phyloP scores from a whole-genome alignment of 1,284 basidiomycete species.

The Paramarasmius palmivorus region DNA sequence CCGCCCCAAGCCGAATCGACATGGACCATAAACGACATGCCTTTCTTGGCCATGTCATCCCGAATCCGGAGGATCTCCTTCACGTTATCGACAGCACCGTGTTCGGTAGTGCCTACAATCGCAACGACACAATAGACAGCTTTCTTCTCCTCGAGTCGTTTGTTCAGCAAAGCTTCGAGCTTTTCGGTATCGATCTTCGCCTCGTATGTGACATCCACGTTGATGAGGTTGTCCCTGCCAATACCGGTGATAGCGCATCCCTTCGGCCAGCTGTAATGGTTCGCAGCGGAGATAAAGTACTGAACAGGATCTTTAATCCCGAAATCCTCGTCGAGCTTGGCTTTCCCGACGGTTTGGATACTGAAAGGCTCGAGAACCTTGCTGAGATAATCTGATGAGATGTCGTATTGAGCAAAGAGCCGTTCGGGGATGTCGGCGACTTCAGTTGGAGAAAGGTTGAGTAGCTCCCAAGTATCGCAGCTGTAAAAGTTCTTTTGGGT shows the following conservation, averaged over 20 bases:
- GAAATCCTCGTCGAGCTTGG: neutral
- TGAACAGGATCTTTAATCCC: neutral
- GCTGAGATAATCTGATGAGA: slow-evolving; percentile 26
- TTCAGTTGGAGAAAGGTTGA: slow-evolving; percentile 25
- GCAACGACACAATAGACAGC: slow-evolving; percentile 44
- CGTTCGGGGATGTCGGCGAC: slow-evolving; percentile 27
- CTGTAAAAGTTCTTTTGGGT: slow-evolving; percentile 23
- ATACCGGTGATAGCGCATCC: slow-evolving; percentile 40
- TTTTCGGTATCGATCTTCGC: slow-evolving; percentile 36
- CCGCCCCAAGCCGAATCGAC: no score
- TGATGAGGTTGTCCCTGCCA: slow-evolving; percentile 34
- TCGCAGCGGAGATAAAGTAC: slow-evolving; percentile 33
- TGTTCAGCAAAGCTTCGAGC: slow-evolving; percentile 30
- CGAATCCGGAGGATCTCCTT: neutral
- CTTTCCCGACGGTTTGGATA: slow-evolving; percentile 36
- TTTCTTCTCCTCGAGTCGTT: slow-evolving; percentile 27
- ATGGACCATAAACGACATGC: no score
- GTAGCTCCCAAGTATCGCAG: slow-evolving; percentile 30
- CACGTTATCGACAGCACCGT: slow-evolving; percentile 16
- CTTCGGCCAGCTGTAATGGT: slow-evolving; percentile 52
- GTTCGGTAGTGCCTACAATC: slow-evolving; percentile 44
- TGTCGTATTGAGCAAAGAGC: slow-evolving; percentile 22
- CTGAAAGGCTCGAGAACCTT: slow-evolving; percentile 28
- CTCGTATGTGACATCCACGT: slow-evolving; percentile 35
- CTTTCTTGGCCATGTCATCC: no score